These are phyloP conservation scores for Leptographium wingfieldii DNA, from an alignment of 2,329 filamentous ascomycete species.

Conservation along the genomic window DNA sequence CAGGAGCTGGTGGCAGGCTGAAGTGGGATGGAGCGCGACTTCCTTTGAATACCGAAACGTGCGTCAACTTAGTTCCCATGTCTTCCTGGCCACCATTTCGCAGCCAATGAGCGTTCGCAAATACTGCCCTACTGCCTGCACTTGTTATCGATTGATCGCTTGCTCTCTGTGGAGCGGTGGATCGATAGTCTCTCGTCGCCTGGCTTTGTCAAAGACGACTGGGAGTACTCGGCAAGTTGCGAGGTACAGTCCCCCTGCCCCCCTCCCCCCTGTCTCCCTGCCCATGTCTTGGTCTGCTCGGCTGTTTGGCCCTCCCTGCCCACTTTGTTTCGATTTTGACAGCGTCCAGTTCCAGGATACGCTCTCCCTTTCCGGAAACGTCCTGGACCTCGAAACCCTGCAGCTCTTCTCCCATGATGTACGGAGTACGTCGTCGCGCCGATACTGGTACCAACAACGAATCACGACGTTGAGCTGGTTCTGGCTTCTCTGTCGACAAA, in stretches of 20 bases:
- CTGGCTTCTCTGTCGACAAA: neutral
- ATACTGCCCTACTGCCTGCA: neutral
- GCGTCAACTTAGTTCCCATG: neutral
- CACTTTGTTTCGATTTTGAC: neutral
- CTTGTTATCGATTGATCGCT: neutral
- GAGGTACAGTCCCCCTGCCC: neutral
- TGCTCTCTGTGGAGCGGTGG: neutral
- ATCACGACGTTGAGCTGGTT: too few species aligned
- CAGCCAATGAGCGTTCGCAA: neutral
- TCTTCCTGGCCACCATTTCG: neutral
- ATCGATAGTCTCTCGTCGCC: too few species aligned
- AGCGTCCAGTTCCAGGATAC: neutral
- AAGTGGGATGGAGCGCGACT: neutral
- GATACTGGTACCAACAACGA: neutral
- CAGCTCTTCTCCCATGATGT: neutral
- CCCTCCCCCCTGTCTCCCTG: neutral
- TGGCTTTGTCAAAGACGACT: too few species aligned
- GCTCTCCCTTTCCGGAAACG: neutral
- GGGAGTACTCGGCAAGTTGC: too few species aligned
- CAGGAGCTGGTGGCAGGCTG: neutral
- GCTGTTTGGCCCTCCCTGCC: neutral
- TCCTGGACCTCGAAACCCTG: neutral
- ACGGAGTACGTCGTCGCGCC: too few species aligned
- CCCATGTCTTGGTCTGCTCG: neutral
- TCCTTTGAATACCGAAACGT: slow-evolving; percentile 2